Conservation (phyloP, 2,329 filamentous ascomycete genomes). For the Neofusicoccum kwambonambiense region DNA sequence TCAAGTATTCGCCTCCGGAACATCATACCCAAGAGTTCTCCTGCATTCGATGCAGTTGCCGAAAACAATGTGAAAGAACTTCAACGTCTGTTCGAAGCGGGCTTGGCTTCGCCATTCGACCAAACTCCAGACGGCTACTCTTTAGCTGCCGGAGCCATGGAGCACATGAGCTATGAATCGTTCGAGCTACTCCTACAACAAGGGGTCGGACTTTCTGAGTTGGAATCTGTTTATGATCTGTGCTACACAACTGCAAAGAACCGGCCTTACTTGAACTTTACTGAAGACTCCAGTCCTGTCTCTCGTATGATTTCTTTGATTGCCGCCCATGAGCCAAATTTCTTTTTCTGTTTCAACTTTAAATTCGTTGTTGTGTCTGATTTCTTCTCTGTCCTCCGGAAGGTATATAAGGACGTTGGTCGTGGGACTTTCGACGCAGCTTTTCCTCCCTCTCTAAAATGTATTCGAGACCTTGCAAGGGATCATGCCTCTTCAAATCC, state of each 20-base stretch:
- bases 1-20: not conserved
- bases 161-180: rapidly evolving
- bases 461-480: too few relatives aligned
- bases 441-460: too few relatives aligned
- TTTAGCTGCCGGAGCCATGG: not conserved
- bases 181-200: not conserved
- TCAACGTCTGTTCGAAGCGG: not conserved
- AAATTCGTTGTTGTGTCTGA: too few relatives aligned
- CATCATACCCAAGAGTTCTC: not conserved
- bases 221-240: not conserved
- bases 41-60: not conserved
- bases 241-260: rapidly evolving
- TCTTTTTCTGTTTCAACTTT: too few relatives aligned
- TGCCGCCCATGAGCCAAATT: too few relatives aligned
- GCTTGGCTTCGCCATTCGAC: not conserved
- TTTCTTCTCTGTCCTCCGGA: too few relatives aligned
- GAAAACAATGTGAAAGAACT: not conserved
- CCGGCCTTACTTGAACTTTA: too few relatives aligned
- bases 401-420: too few relatives aligned
- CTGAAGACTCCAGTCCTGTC: too few relatives aligned
- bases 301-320: too few relatives aligned
- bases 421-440: too few relatives aligned
- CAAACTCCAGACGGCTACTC: not conserved
- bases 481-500: too few relatives aligned
- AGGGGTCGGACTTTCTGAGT: not conserved